Conservation (phyloP, 2,329 filamentous ascomycete species). For the Pseudocercospora macadamiae region DNA sequence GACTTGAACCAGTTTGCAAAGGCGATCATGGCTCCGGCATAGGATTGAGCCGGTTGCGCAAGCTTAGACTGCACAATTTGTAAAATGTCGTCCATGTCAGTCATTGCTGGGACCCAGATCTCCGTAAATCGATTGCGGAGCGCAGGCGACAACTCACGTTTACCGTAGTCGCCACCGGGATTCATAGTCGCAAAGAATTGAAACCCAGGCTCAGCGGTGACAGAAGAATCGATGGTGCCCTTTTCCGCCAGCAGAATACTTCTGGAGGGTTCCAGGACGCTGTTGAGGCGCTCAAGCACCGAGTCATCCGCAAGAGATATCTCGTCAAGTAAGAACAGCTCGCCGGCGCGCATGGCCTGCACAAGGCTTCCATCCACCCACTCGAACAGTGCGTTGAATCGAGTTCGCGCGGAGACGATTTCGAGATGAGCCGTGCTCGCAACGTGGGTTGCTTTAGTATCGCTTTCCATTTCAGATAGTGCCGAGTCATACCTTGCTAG, state of each 20-base stretch:
- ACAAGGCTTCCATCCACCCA: slow-evolving; percentile 95
- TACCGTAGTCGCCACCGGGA: slow-evolving; percentile 96
- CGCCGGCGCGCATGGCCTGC: slow-evolving; percentile 85
- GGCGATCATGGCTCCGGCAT: slow-evolving; percentile 72
- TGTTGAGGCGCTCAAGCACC: slow-evolving; percentile 93
- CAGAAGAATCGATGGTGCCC: slow-evolving; percentile 78
- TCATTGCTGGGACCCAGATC: slow-evolving; percentile 93
- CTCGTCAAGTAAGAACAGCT: slow-evolving; percentile 93
- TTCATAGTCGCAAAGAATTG: slow-evolving; percentile 99
- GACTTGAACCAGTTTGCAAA: slow-evolving; percentile 94
- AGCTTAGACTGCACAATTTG: slow-evolving; percentile 85
- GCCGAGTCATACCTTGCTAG: slow-evolving; percentile 59
- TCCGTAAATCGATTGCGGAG: slow-evolving; percentile 96
- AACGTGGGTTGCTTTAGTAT: slow-evolving; percentile 20
- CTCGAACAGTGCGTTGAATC: slow-evolving; percentile 86
- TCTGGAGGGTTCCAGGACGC: slow-evolving; percentile 85
- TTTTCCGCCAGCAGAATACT: slow-evolving; percentile 92
- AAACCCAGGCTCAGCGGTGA: slow-evolving; percentile 76
- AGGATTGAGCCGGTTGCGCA: slow-evolving; percentile 53
- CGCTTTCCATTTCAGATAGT: slow-evolving; percentile 43
- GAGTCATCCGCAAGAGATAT: slow-evolving; percentile 98
- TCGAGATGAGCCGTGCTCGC: slow-evolving; percentile 24
- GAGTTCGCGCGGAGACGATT: slow-evolving; percentile 57
- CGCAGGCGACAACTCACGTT: slow-evolving; percentile 93
- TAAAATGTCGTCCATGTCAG: slow-evolving; percentile 80